Evolutionary conservation across 225 moss, liverwort and hornwort species (phyloP).

Genomic region (Bryum argenteum): DNA sequence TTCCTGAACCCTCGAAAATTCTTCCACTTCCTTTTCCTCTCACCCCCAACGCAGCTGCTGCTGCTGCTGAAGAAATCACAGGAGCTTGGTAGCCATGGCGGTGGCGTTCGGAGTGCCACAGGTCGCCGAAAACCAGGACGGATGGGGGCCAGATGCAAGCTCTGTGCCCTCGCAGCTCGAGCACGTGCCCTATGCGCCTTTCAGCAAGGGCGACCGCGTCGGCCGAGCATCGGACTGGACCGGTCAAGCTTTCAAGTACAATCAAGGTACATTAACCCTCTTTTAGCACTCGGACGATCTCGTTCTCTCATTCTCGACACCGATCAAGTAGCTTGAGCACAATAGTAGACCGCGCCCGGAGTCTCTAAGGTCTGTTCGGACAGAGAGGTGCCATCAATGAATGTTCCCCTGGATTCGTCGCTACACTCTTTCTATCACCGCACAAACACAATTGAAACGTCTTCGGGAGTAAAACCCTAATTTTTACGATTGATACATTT

Average conservation of each 20-base stretch:
- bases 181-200: constrained; percentile 96
- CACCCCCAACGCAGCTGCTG: not conserved
- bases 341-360: too few species aligned
- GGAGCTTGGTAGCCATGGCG: constrained; percentile 30
- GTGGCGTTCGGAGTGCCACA: constrained; percentile 79
- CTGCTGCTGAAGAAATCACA: constrained; percentile 13
- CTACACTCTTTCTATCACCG: too few species aligned
- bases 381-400: too few species aligned
- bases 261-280: constrained; percentile 21
- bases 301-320: not conserved
- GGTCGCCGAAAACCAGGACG: constrained; percentile 89
- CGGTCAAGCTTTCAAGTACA: constrained; percentile 84
- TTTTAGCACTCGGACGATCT: not conserved
- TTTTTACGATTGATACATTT: too few species aligned
- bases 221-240: constrained; percentile 98
- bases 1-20: constrained; percentile 4
- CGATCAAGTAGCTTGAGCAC: not conserved
- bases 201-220: constrained; percentile 92
- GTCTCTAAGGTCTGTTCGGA: too few species aligned
- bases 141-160: constrained; percentile 88
- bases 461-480: too few species aligned
- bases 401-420: too few species aligned
- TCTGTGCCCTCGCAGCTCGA: constrained; percentile 81
- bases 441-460: too few species aligned
- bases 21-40: not conserved